A percentile compares a stretch with the other conserved stretches of the same genome.
These are phyloP conservation scores for Pichia manshurica DNA, from an alignment of 805 yeast genomes.

Conservation along the genomic window DNA sequence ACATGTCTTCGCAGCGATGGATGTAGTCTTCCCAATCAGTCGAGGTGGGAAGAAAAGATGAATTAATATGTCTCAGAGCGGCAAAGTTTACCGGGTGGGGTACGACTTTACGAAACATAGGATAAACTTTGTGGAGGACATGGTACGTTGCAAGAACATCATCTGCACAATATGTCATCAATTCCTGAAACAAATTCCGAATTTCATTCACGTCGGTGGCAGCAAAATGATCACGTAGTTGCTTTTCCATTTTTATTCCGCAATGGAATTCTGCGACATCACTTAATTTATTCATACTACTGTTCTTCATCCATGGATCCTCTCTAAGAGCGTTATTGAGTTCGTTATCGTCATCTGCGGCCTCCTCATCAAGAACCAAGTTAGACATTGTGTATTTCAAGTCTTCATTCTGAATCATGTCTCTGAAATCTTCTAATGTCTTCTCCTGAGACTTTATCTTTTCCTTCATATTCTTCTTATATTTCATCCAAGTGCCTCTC, in stretches of 20 bases:
- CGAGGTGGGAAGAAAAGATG: constrained; percentile 74
- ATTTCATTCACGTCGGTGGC: constrained; percentile 49
- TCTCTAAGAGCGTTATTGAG: constrained; percentile 30
- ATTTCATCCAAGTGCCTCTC: constrained; percentile 68
- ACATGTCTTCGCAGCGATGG: constrained; percentile 59
- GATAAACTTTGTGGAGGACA: constrained; percentile 64
- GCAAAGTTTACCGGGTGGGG: constrained; percentile 96
- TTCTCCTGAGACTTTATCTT: constrained; percentile 16
- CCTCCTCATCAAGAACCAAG: constrained; percentile 29
- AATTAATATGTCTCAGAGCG: constrained; percentile 69
- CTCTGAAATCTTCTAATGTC: constrained; percentile 19
- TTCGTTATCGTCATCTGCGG: constrained; percentile 20
- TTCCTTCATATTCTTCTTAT: constrained; percentile 36
- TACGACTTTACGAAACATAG: constrained; percentile 56
- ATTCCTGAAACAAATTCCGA: constrained; percentile 47
- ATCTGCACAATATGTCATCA: constrained; percentile 76
- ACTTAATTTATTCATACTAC: constrained; percentile 73
- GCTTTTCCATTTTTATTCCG: constrained; percentile 58
- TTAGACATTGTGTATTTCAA: constrained; percentile 25
- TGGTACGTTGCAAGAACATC: constrained; percentile 75
- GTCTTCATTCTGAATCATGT: constrained; percentile 21
- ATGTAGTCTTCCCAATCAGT: constrained; percentile 68
- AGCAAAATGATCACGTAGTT: constrained; percentile 58
- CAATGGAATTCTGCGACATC: constrained; percentile 80
- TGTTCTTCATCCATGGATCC: constrained; percentile 81